Evolutionary conservation across 352 stramenopile species (phyloP).

Genomic region (Phytophthora sp.): DNA sequence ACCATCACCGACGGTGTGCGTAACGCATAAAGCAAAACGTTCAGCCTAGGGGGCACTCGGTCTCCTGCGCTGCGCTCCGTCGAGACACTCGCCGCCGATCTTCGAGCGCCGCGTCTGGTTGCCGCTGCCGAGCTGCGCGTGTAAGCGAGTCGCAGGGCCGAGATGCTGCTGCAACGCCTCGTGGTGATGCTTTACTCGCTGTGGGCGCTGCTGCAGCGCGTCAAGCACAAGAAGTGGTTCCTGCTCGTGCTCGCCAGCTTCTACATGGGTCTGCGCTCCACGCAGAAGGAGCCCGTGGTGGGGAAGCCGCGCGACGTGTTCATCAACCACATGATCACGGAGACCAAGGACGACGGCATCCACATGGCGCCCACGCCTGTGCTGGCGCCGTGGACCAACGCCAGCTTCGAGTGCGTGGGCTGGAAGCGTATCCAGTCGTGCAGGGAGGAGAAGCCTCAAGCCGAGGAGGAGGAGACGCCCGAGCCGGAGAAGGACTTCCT

Average conservation of each 20-base stretch:
- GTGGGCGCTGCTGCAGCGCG: conserved; percentile 63
- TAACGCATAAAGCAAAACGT: conserved; percentile 33
- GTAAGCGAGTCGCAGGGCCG: not conserved
- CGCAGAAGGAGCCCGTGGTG: conserved; percentile 57
- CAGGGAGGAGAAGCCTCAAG: conserved; percentile 47
- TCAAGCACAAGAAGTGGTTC: conserved; percentile 78
- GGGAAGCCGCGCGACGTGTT: conserved; percentile 66
- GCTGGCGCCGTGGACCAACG: conserved; percentile 69
- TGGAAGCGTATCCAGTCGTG: conserved; percentile 89
- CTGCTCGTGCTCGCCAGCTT: conserved; percentile 50
- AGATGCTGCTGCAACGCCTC: conserved; percentile 77
- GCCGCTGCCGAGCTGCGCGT: not conserved
- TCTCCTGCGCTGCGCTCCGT: not conserved
- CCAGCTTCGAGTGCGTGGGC: conserved; percentile 83
- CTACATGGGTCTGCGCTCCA: conserved; percentile 67
- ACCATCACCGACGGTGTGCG: conserved; percentile 3
- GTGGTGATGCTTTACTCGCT: conserved; percentile 70
- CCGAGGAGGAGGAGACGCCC: conserved; percentile 39
- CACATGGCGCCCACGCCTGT: conserved; percentile 66
- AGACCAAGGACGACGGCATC: conserved; percentile 64
- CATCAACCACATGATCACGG: conserved; percentile 80
- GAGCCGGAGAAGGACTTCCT: conserved; percentile 79
- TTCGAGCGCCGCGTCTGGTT: not conserved
- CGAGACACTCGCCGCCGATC: not conserved
- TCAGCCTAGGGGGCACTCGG: conserved; percentile 14